Evolutionary conservation across 75 land plant genomes (phyloP), one percentile per base, ranked within the genome.

Genomic region (Pseudotsuga menziesii): DNA sequence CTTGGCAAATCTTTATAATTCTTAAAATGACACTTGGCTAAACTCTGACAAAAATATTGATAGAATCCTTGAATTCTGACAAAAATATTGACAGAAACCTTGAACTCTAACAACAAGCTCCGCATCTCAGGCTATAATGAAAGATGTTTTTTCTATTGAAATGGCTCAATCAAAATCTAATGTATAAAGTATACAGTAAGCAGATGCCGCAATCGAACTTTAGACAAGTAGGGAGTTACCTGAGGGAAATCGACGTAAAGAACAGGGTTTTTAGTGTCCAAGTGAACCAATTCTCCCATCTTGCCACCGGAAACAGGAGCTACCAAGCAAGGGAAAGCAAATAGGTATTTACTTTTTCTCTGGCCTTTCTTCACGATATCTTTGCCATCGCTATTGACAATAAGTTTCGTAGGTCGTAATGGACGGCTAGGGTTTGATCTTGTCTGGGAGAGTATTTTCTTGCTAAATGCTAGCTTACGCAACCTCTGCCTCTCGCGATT

Each of bases 191-290:
- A 13, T 20, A 48, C 27, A 2, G 17, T 4, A 14, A 35, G 35
- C 16, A 19, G 41, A 32, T 20, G 52, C 23, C 13, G 48, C 48
- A 36, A n/a, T 75, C 25, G 23, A 14, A 73, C 72, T 8, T 39
- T 41, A 16, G 11, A 41, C 52, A 26, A 29, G 27, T 20, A 58
- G 19, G 52, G 23, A 57, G 78, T 13, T 48, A 91, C 98, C 94
- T 91, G 88, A 14, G 98, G 98, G 69, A 96, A 93, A 76, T 91
- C 90, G 58, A 96, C 90, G 80, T 96, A 96, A 20, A 96, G 80
- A 23, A 90, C 72, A 23, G 98, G 98, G 66, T 96, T 96, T 61
- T 85, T 87, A 36, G 94, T 82, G 66, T 88, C 92, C 76, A 96
- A 60, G 56, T 94, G 82, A 36, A 88, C 78, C 25, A 96, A 87